A percentile compares a stretch with the other conserved stretches of the same genome.
phyloP scores from a whole-genome alignment of 2,329 filamentous ascomycete species.

The Fusarium sp. region DNA sequence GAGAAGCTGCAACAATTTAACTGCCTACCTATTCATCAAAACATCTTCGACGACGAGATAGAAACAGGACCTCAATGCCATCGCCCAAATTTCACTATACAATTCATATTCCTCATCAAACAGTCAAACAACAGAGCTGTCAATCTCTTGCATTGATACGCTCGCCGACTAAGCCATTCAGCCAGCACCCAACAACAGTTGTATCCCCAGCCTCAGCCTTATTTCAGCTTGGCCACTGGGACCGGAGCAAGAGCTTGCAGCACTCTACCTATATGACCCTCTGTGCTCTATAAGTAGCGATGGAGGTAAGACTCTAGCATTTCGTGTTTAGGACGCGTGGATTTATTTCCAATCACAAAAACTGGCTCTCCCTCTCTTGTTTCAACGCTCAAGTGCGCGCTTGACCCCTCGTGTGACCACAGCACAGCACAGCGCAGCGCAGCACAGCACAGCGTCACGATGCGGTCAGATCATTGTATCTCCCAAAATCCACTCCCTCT shows the following conservation, averaged over 20 bases:
- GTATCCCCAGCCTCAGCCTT: constrained; percentile 31
- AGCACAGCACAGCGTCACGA: background rate
- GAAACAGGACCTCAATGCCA: background rate
- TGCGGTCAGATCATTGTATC: constrained; percentile 17
- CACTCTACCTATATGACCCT: background rate
- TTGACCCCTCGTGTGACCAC: constrained; percentile 30
- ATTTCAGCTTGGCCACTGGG: constrained; percentile 9
- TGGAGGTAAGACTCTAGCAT: constrained; percentile 35
- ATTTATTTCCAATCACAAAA: background rate
- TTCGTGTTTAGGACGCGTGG: constrained; percentile 3
- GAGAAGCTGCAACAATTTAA: background rate
- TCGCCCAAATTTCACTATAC: background rate
- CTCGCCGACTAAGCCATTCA: constrained; percentile 11
- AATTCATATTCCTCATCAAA: background rate
- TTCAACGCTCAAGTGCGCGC: constrained; percentile 16
- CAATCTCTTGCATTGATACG: constrained; percentile 13
- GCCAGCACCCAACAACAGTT: constrained; percentile 9
- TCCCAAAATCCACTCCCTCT: background rate
- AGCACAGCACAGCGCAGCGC: background rate
- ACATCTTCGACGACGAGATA: constrained; percentile 8
- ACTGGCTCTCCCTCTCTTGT: background rate
- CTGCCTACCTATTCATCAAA: background rate
- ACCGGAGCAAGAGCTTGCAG: background rate
- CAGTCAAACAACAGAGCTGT: constrained; percentile 7
- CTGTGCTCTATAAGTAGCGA: constrained; percentile 7